Evolutionary conservation across 257 asterid species (phyloP).

Genomic region (Solanum stenotomum): DNA sequence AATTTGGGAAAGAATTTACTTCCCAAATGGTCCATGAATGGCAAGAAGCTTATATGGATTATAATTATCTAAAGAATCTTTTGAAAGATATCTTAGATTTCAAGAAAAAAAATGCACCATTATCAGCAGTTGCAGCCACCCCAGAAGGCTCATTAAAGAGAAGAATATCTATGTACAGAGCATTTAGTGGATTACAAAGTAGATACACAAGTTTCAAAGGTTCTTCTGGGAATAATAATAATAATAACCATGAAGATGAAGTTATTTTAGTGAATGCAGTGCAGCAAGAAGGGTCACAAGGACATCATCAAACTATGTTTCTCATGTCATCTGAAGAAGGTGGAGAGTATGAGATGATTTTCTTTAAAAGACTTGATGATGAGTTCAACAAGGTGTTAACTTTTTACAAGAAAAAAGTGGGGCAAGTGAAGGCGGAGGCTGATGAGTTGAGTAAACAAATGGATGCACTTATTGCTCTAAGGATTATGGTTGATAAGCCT

Average conservation of each 20-base stretch:
- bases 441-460: slow-evolving; percentile 58
- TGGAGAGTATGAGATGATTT: slow-evolving; percentile 52
- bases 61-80: slow-evolving; percentile 32
- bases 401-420: slow-evolving; percentile 46
- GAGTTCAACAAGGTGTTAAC: slow-evolving; percentile 63
- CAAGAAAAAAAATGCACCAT: slow-evolving; percentile 9
- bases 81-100: slow-evolving; percentile 37
- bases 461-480: slow-evolving; percentile 80
- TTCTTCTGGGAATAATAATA: background rate
- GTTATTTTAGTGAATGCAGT: slow-evolving; percentile 51
- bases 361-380: slow-evolving; percentile 44
- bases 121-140: slow-evolving; percentile 7
- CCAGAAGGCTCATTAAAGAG: slow-evolving; percentile 29
- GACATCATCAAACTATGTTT: slow-evolving; percentile 51
- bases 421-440: slow-evolving; percentile 41
- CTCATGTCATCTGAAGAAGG: slow-evolving; percentile 54
- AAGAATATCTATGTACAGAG: slow-evolving; percentile 60
- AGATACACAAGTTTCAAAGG: slow-evolving; percentile 1
- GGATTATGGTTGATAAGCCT: slow-evolving; percentile 50
- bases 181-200: slow-evolving; percentile 63
- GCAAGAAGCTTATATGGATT: slow-evolving; percentile 74
- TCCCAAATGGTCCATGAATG: slow-evolving; percentile 90
- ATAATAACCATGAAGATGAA: slow-evolving; percentile 39
- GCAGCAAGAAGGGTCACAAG: slow-evolving; percentile 20
- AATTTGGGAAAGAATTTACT: slow-evolving; percentile 79